Percentiles rank a stretch among this genome's conserved stretches.
Evolutionary conservation across 108 stramenopile species (phyloP).

Genomic region (Heterococcus sp.): DNA sequence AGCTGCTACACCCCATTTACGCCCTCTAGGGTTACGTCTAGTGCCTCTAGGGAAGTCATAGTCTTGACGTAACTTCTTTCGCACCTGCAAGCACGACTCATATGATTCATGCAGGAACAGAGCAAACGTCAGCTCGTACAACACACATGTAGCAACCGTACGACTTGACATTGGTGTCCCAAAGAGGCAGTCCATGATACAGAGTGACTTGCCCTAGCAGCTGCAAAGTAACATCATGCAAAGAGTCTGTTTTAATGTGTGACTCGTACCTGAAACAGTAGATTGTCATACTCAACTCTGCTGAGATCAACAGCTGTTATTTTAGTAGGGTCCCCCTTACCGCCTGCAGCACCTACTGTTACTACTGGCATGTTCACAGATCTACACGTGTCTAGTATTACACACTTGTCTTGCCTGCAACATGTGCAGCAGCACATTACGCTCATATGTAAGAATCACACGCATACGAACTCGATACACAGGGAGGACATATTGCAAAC

Average conservation of each 20-base stretch:
- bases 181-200: too few species aligned
- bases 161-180: too few species aligned
- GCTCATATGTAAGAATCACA: too few species aligned
- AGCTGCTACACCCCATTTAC: neutral
- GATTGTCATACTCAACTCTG: neutral
- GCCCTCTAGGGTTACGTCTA: neutral
- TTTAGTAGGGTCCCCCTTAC: neutral
- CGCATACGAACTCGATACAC: too few species aligned
- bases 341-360: constrained; percentile 1
- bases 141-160: too few species aligned
- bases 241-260: too few species aligned
- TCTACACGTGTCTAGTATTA: neutral
- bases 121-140: too few species aligned
- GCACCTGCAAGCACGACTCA: constrained; percentile 4
- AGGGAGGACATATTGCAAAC: too few species aligned
- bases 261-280: neutral
- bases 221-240: too few species aligned
- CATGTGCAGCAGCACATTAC: neutral
- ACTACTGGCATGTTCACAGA: neutral
- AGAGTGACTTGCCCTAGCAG: too few species aligned
- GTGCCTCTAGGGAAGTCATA: neutral
- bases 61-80: neutral
- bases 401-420: neutral
- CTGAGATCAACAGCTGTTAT: neutral
- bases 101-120: too few species aligned